Base-by-base conservation (phyloP, 192 early-diverging fungal genomes). In the Coemansia asiatica region DNA sequence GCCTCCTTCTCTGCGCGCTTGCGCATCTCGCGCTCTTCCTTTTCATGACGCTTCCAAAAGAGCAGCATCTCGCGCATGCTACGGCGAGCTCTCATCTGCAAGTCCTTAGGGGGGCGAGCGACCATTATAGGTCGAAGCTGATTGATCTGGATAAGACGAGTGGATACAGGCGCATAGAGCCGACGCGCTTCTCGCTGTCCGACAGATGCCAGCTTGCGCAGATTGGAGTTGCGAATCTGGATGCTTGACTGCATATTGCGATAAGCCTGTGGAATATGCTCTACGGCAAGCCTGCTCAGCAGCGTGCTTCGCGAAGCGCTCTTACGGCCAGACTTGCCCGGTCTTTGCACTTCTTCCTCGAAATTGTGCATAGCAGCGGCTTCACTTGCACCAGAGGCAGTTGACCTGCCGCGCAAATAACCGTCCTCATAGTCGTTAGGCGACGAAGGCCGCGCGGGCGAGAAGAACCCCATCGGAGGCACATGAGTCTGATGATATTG, bases 1-100 rank as follows among this genome's bases (percentile, higher is more conserved):
- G 92, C 90, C 75, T 96, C 94, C 54, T 86, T 88, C 71, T 96
- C 93, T 1, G 93, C 93, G 61, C 88, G 88, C 74, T 94, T 96
- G 54, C 92, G 86, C 68, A 89, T 60, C 36, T 96, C 94, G 16
- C 91, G 87, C 78, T 96, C 94, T 75, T 94, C 92, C 62, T 87
- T 89, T 68, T 96, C 94, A 69, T 96, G 90, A 49, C 88, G 85
- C 65, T 94, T 94, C 94, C 94, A 96, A 66, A 93, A 94, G 35
- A 90, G 53, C n/a, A 93, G 75, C 90, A 94, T 90, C 74, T 93
- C 86, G 64, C 86, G 83, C 83, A 85, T 86, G 38, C 86, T 86
- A 19, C 87, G 84, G n/a, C 86, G 86, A 1, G 89, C 83, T 60
- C 85, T 82, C 19, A 71, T 68, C 33, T 88, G 82, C 25, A 89